These are phyloP conservation scores for Suillus ampliporus DNA, from an alignment of 768 basidiomycete genomes.

Conservation along the genomic window DNA sequence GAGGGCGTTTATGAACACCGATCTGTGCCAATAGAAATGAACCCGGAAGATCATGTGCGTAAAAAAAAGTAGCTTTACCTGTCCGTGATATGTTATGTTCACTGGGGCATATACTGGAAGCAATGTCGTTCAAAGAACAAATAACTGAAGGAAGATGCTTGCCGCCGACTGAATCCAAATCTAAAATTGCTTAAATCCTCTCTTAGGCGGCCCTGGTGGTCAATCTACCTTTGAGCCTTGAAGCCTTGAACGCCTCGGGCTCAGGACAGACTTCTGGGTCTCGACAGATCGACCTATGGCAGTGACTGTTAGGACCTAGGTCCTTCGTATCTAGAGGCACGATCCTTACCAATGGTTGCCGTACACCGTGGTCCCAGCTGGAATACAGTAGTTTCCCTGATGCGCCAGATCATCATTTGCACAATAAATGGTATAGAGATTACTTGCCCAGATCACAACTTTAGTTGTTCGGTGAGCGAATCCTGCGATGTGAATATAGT, in stretches of 20 bases:
- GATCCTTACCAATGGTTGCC: constrained; percentile 24
- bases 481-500: constrained; percentile 32
- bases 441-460: constrained; percentile 60
- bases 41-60: background rate
- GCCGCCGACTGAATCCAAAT: too few relatives aligned
- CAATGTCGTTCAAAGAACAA: background rate
- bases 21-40: constrained; percentile 37
- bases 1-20: constrained; percentile 64
- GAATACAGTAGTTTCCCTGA: constrained; percentile 32
- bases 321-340: background rate
- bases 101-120: constrained; percentile 57
- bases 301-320: too few relatives aligned
- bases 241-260: constrained; percentile 57
- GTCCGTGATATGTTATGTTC: constrained; percentile 55
- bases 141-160: background rate
- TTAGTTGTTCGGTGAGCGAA: constrained; percentile 65
- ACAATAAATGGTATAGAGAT: background rate
- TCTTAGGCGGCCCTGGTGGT: constrained; percentile 43
- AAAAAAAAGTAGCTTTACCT: constrained; percentile 38
- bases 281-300: constrained; percentile 2
- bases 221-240: constrained; percentile 62
- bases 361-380: constrained; percentile 25
- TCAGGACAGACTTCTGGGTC: background rate
- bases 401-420: background rate
- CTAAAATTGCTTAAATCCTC: constrained; percentile 42